These are phyloP conservation scores for Drosera spatulata DNA, from an alignment of 179 eudicot species.

Conservation along the genomic window DNA sequence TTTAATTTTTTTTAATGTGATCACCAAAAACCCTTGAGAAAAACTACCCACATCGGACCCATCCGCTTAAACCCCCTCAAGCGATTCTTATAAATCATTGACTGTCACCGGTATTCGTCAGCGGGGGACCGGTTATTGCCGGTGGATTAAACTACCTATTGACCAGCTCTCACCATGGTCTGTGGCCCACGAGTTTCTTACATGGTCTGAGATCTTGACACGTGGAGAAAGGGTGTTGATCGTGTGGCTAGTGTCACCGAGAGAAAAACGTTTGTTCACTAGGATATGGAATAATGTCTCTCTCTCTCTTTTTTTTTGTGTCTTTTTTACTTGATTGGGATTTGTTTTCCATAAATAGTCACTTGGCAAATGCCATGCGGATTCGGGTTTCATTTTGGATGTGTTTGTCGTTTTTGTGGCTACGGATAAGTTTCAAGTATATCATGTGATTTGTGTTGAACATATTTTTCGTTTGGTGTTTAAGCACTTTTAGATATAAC, in stretches of 20 bases:
- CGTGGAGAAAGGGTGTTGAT: slow-evolving; percentile 20
- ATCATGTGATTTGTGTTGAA: too few relatives aligned
- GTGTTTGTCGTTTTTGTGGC: too few relatives aligned
- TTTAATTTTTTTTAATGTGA: slow-evolving; percentile 5
- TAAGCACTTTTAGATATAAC: too few relatives aligned
- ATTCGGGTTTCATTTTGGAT: too few relatives aligned
- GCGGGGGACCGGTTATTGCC: slow-evolving; percentile 26
- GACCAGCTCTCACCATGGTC: slow-evolving; percentile 34
- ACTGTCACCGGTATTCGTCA: slow-evolving; percentile 1
- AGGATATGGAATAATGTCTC: neutral
- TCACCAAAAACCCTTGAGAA: slow-evolving; percentile 60
- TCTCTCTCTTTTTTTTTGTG: too few relatives aligned
- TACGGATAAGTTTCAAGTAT: too few relatives aligned
- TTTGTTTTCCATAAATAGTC: too few relatives aligned
- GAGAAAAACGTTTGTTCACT: slow-evolving; percentile 48
- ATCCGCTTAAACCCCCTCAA: slow-evolving; percentile 37
- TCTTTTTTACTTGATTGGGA: too few relatives aligned
- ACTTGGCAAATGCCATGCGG: too few relatives aligned
- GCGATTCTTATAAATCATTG: slow-evolving; percentile 18
- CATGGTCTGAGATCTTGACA: slow-evolving; percentile 23
- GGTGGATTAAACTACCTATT: slow-evolving; percentile 27
- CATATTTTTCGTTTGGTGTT: too few relatives aligned
- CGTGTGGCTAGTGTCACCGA: slow-evolving; percentile 26
- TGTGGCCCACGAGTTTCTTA: slow-evolving; percentile 17
- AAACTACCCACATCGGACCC: slow-evolving; percentile 12